phyloP scores from a whole-genome alignment of 2,329 filamentous ascomycete species.

The Pestalotiopsis sp. region DNA sequence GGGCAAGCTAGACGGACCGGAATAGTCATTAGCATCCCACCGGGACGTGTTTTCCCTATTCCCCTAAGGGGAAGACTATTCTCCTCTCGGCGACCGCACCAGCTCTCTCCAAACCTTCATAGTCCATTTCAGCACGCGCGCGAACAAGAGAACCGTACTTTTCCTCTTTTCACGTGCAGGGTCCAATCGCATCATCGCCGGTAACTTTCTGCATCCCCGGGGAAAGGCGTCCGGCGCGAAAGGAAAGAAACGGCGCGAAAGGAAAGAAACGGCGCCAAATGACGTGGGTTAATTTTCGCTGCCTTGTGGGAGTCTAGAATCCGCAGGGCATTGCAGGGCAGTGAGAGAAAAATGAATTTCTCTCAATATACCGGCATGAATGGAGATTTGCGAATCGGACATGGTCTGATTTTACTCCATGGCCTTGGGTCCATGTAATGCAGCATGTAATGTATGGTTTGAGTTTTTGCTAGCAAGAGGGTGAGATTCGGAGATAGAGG shows the following conservation, averaged over 20 bases:
- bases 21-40: too few relatives aligned
- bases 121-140: too few relatives aligned
- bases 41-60: too few relatives aligned
- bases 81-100: too few relatives aligned
- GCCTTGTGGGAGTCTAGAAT: neutral
- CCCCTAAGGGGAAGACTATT: too few relatives aligned
- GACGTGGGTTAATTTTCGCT: neutral
- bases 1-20: too few relatives aligned
- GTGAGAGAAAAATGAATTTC: neutral
- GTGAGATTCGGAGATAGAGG: neutral
- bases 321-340: neutral
- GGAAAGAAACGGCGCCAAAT: neutral
- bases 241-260: neutral
- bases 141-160: too few relatives aligned
- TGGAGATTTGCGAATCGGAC: neutral
- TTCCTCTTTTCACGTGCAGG: too few relatives aligned
- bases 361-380: neutral
- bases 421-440: neutral
- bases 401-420: neutral
- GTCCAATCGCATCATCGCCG: too few relatives aligned
- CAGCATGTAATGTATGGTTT: neutral
- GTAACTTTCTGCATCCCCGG: neutral
- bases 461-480: too few relatives aligned
- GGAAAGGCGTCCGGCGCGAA: neutral
- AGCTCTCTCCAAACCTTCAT: too few relatives aligned